Conservation (phyloP, 306 rosid species). For the Corylus avellana region DNA sequence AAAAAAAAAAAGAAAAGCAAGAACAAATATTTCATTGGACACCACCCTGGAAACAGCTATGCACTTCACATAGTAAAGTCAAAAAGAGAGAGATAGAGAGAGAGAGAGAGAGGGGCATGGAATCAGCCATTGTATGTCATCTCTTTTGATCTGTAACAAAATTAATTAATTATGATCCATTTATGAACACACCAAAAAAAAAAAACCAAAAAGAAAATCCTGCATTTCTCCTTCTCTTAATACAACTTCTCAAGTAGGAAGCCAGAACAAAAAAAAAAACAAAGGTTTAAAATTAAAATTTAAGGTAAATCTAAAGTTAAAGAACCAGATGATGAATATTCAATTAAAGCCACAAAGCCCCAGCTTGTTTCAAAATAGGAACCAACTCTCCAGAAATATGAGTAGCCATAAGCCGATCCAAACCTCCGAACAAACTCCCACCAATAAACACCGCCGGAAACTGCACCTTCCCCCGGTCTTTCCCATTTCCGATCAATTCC, state of each 20-base stretch:
- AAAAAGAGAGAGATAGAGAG: background rate
- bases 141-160: background rate
- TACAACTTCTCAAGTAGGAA: background rate
- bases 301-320: background rate
- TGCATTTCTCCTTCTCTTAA: conserved; percentile 10
- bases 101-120: background rate
- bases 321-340: background rate
- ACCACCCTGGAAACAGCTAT: background rate
- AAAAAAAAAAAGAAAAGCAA: too few species aligned
- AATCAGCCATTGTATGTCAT: too few species aligned
- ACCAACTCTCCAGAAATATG: conserved; percentile 74
- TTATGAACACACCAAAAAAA: background rate
- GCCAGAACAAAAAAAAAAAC: background rate
- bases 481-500: conserved; percentile 26
- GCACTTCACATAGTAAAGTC: background rate
- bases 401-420: conserved; percentile 64
- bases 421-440: conserved; percentile 58
- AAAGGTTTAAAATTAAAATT: background rate
- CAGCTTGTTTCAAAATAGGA: conserved; percentile 60
- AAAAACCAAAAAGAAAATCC: background rate
- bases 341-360: conserved; percentile 66
- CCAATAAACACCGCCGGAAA: conserved; percentile 62
- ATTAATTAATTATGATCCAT: background rate
- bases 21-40: background rate
- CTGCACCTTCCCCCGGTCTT: conserved; percentile 26